Conservation (phyloP, 2,329 filamentous ascomycete genomes). For the Sporothrix protearum region DNA sequence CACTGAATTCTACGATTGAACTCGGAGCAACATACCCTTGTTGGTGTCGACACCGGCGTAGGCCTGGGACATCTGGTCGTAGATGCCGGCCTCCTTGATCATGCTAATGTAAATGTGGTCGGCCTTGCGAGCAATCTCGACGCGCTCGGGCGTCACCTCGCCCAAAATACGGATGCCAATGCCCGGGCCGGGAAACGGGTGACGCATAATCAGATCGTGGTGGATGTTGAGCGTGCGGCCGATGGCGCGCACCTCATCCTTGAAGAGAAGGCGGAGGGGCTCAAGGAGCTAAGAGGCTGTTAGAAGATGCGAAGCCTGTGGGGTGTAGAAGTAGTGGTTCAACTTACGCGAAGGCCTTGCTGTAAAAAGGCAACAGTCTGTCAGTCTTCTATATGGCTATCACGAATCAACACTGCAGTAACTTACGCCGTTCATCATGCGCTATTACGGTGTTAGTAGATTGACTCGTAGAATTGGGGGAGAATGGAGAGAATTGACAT, state of each 20-base stretch:
- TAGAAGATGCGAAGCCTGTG: not conserved
- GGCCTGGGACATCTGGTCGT: constrained; percentile 54
- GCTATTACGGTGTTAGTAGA: constrained; percentile 13
- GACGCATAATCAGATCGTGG: constrained; percentile 72
- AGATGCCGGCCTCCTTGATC: constrained; percentile 69
- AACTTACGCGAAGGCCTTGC: constrained; percentile 24
- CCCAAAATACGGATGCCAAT: constrained; percentile 79
- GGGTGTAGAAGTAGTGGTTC: not conserved
- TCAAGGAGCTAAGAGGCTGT: constrained; percentile 65
- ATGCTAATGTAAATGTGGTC: constrained; percentile 75
- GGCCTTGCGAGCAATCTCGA: constrained; percentile 73
- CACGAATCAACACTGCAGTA: not conserved
- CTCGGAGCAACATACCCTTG: constrained; percentile 31
- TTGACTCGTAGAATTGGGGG: not conserved
- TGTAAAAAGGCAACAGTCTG: not conserved
- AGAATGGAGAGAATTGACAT: not conserved
- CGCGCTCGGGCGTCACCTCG: constrained; percentile 74
- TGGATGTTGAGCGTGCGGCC: constrained; percentile 68
- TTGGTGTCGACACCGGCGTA: constrained; percentile 46
- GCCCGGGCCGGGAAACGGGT: constrained; percentile 40
- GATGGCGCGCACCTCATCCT: constrained; percentile 66
- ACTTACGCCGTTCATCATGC: constrained; percentile 37
- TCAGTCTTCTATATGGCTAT: not conserved
- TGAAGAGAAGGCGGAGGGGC: constrained; percentile 75
- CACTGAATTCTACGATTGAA: not conserved